Evolutionary conservation across 352 stramenopile species (phyloP).

Genomic region (Globisporangium abappressorium): DNA sequence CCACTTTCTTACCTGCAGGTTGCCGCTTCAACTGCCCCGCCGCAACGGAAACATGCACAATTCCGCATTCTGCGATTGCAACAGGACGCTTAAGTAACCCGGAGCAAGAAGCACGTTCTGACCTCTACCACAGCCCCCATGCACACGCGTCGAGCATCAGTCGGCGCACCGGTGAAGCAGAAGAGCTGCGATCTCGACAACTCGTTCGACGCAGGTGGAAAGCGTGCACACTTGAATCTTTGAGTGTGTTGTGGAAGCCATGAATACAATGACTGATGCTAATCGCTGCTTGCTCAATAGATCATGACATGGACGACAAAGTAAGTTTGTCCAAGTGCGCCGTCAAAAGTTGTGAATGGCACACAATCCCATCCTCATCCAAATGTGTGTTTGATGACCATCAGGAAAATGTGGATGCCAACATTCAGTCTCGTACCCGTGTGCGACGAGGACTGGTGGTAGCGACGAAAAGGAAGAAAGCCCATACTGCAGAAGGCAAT

Average conservation of each 20-base stretch:
- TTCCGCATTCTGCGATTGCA: constrained; percentile 9
- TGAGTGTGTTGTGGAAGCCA: not conserved
- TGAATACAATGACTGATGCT: not conserved
- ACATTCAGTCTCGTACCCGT: constrained; percentile 4
- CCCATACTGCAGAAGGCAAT: not conserved
- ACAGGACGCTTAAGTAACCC: not conserved
- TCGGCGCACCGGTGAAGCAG: constrained; percentile 10
- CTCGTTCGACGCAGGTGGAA: constrained; percentile 23
- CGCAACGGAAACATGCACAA: not conserved
- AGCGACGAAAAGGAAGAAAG: not conserved
- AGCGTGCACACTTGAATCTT: not conserved
- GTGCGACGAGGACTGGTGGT: not conserved
- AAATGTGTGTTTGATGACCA: not conserved
- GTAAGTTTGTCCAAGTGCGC: not conserved
- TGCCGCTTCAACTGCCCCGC: not conserved
- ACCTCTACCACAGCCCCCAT: not conserved
- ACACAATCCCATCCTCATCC: not conserved
- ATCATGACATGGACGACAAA: not conserved
- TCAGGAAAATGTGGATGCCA: constrained; percentile 14
- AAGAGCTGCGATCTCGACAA: constrained; percentile 33
- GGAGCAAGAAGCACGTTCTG: not conserved
- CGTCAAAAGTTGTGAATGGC: not conserved
- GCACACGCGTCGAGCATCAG: not conserved
- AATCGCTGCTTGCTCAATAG: not conserved
- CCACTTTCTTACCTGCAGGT: not conserved